Base-by-base conservation (phyloP, 106 monocot genomes). In the Alisma plantagoaquatica region DNA sequence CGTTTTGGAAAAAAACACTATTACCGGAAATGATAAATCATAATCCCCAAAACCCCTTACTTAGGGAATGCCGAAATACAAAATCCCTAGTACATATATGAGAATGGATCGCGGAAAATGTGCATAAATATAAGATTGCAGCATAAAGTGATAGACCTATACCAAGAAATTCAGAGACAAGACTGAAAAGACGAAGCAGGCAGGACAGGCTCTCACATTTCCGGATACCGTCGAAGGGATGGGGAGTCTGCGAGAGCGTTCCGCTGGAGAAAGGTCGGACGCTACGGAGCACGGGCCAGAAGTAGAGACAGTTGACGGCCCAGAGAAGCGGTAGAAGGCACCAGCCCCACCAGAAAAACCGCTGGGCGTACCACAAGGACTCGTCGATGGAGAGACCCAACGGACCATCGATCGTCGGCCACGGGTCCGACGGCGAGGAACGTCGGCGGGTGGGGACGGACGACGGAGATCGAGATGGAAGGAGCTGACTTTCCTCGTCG, bases 271-370 rank as follows among this genome's bases (percentile, higher is more conserved):
- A 20, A 11, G 58, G 2, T 7, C 11, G 48, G 29, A 29, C 29
- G 31, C 44, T 33, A 33, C 68, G 57, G 31, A 83, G 74, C 41
- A 82, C 79, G 56, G 87, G 92, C 92, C 87, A 93, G 72, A 94
- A 87, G 60, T 87, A 94, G 66, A 74, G 60, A 73, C 80, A 80
- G 59, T 84, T 94, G 70, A 94, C 70, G 23, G 75, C 94, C 83
- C 87, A 94, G 6, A 94, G 77, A 29, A 77, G 70, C 19, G 87
- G 87, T 22, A 84, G 75, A 49, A 80, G 66, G 21, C 65, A 75
- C 55, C 83, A 81, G 0, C 94, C 87, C 80, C 87, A 84, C 1
- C 55, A 29, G 62, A 77, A 88, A 75, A 75, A 88, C 30, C 70
- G 66, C 6, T 77, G 83, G 8, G 94, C 87, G 56, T 69, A 75